phyloP scores from a whole-genome alignment of 257 asterid genomes.

The Gardenia jasminoides region DNA sequence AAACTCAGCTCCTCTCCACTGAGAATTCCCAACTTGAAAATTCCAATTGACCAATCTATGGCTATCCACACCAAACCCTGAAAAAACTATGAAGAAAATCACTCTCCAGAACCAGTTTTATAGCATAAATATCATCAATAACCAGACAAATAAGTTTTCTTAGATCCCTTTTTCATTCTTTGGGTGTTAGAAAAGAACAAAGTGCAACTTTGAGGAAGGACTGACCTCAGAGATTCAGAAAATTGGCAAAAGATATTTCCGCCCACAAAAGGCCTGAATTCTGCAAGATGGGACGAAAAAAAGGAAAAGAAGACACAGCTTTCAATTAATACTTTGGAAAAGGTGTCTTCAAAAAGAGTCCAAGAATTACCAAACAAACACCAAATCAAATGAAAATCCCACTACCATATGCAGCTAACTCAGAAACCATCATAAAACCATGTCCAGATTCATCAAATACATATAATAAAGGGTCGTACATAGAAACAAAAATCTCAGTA shows the following conservation, averaged over 20 bases:
- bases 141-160: not conserved
- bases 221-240: not conserved
- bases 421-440: not conserved
- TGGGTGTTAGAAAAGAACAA: not conserved
- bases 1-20: not conserved
- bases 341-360: not conserved
- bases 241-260: not conserved
- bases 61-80: constrained; percentile 3
- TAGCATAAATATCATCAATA: not conserved
- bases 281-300: not conserved
- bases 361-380: constrained; percentile 1
- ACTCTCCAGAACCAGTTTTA: not conserved
- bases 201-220: constrained; percentile 2
- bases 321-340: not conserved
- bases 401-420: constrained; percentile 2
- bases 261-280: not conserved
- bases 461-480: not conserved
- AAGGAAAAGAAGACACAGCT: not conserved
- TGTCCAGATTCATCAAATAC: constrained; percentile 8
- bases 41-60: not conserved
- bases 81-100: not conserved
- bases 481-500: not conserved
- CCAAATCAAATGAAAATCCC: constrained; percentile 11
- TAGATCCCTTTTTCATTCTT: not conserved
- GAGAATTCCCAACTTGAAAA: constrained; percentile 1